These are phyloP conservation scores for Immersiella caudata DNA, from an alignment of 495 filamentous ascomycete genomes.

Conservation along the genomic window DNA sequence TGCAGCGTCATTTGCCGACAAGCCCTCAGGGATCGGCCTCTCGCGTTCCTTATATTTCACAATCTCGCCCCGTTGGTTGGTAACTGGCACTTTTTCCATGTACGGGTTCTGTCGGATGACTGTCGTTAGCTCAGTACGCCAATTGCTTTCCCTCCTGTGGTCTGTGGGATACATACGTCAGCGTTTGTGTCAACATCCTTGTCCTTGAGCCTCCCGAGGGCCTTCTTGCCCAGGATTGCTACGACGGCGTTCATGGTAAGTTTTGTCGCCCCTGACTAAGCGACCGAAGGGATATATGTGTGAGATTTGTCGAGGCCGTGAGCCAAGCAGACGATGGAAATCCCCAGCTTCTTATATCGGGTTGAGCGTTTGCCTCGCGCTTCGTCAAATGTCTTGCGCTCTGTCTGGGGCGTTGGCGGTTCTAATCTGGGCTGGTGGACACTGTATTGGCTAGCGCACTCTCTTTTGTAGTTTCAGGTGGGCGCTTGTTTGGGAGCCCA, in stretches of 20 bases:
- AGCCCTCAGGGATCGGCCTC: conserved; percentile 68
- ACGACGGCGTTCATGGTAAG: conserved; percentile 29
- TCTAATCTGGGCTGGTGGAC: background rate
- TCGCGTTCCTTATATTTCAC: conserved; percentile 66
- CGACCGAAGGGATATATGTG: background rate
- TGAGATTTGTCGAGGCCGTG: background rate
- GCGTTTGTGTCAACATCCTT: conserved; percentile 74
- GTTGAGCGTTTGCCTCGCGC: background rate
- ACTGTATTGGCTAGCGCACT: background rate
- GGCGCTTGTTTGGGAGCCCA: background rate
- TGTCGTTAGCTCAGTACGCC: conserved; percentile 3
- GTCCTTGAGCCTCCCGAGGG: conserved; percentile 64
- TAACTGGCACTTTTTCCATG: conserved; percentile 70
- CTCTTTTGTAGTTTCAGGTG: background rate
- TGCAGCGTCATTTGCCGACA: conserved; percentile 77
- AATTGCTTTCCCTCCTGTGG: background rate
- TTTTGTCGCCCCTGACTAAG: background rate
- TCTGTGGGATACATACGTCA: conserved; percentile 52
- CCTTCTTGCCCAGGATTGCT: conserved; percentile 64
- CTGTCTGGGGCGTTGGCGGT: background rate
- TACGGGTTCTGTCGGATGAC: conserved; percentile 61
- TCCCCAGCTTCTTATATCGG: background rate
- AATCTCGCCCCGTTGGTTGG: conserved; percentile 58
- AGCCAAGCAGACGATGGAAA: background rate
- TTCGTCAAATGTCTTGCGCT: background rate